Conservation (phyloP, 1,284 basidiomycete genomes). For the Porodaedalea pini region DNA sequence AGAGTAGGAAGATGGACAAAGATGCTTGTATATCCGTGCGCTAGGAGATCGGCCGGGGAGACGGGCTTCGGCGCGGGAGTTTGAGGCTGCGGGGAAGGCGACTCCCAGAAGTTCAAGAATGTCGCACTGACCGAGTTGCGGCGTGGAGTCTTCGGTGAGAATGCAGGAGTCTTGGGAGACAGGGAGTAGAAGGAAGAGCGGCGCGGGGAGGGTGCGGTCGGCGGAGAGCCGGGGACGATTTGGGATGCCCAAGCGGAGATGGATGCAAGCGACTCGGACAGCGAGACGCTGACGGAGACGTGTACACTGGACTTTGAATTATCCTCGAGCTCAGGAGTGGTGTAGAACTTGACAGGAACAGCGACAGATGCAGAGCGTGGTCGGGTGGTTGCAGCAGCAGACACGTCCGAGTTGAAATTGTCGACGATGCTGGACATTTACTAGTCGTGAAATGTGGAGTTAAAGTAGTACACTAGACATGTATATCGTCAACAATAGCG, state of each 20-base stretch:
- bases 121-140: slow-evolving; percentile 30
- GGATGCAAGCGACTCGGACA: slow-evolving; percentile 26
- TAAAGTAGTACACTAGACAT: slow-evolving; percentile 7
- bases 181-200: slow-evolving; percentile 25
- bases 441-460: slow-evolving; percentile 7
- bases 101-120: slow-evolving; percentile 40
- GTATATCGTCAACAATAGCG: neutral
- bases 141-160: slow-evolving; percentile 25
- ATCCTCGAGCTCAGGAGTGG: neutral
- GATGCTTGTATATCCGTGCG: slow-evolving; percentile 61
- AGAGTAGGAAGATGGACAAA: slow-evolving; percentile 58
- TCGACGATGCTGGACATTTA: slow-evolving; percentile 4
- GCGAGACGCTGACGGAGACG: slow-evolving; percentile 10
- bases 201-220: slow-evolving; percentile 38
- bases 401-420: neutral
- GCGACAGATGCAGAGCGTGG: slow-evolving; percentile 11
- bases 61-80: slow-evolving; percentile 21
- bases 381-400: slow-evolving; percentile 1
- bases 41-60: slow-evolving; percentile 48
- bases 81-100: slow-evolving; percentile 34
- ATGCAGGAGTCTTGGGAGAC: slow-evolving; percentile 24
- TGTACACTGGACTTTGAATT: slow-evolving; percentile 1
- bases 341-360: neutral
- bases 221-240: slow-evolving; percentile 65
- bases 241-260: slow-evolving; percentile 56